phyloP scores from a whole-genome alignment of 768 basidiomycete genomes.

The Coprinopsis strossmayeri region DNA sequence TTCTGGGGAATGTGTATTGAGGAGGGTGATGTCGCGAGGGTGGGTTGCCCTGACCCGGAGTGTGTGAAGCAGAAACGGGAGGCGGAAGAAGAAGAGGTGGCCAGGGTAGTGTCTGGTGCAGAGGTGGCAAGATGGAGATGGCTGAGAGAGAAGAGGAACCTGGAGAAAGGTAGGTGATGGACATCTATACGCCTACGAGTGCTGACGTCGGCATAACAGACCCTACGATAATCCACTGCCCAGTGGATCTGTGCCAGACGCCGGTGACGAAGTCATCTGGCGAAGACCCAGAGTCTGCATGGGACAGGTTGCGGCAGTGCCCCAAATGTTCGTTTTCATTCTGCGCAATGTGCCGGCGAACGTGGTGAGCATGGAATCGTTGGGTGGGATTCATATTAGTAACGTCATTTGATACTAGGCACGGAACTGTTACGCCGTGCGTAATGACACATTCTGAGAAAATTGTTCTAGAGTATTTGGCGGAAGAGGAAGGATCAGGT shows the following conservation, averaged over 20 bases:
- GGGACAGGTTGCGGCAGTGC: conserved; percentile 70
- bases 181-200: too few relatives aligned
- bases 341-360: conserved; percentile 74
- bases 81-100: conserved; percentile 66
- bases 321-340: conserved; percentile 69
- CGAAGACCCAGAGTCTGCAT: conserved; percentile 52
- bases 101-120: conserved; percentile 58
- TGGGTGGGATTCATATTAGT: too few relatives aligned
- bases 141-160: conserved; percentile 62
- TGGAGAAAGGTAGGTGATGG: conserved; percentile 56
- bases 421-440: conserved; percentile 72
- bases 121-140: conserved; percentile 71
- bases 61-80: conserved; percentile 65
- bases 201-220: too few relatives aligned
- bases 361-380: conserved; percentile 76
- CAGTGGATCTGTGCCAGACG: conserved; percentile 74
- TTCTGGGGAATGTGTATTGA: conserved; percentile 80
- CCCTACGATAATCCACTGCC: conserved; percentile 76
- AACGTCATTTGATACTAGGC: conserved; percentile 45
- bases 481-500: conserved; percentile 42
- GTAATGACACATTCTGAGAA: conserved; percentile 60
- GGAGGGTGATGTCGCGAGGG: conserved; percentile 71
- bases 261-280: conserved; percentile 56
- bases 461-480: conserved; percentile 63
- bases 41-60: conserved; percentile 74